Base-by-base conservation (phyloP, 805 yeast species). In the Starmerella kuoi region DNA sequence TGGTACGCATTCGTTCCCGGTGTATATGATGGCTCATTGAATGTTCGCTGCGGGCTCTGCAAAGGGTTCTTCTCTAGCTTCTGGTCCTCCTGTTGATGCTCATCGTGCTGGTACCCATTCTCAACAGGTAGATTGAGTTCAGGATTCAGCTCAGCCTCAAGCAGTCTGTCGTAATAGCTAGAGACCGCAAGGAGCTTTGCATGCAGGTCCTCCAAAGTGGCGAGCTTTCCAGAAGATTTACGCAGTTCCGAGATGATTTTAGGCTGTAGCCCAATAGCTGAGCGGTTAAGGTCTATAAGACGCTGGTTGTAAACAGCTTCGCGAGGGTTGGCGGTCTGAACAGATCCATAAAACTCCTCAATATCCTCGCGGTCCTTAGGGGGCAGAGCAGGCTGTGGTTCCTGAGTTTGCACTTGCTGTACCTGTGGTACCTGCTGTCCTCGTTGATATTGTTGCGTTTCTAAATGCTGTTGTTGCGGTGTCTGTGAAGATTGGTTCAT, bases 401-500 rank as follows among this genome's bases (percentile, higher is more conserved):
- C 25, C 24, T 19, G 40, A 5, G 19, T 30, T 4, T 34, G 37
- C 15, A 36, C 42, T 24, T 22, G 22, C 20, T 7, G 18, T 7
- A 4, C 5, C 22, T 23, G 33, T 6, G 23, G 7, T 6, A n/a
- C 31, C 27, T 9, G 30, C 22, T 6, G 20, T 4, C 19, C 14
- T 4, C 20, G 28, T 20, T 23, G 22, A 15, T 6, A 3, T 12
- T 36, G 18, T 11, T 17, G 23, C 9, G 9, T 17, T n/a, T 36
- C 26, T 18, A n/a, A 8, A 4, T 11, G 17, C 8, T 11, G 15
- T 9, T 20, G 19, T 11, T 19, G 22, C 2, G 30, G 18, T 22
- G 37, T 23, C 39, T 31, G 39, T 14, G 22, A 14, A 14, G 26
- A 19, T 23, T 17, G 35, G 34, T 51, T 73, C 57, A 80, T 68